Evolutionary conservation across 331 rosid species (phyloP), one percentile per base, ranked within the genome.

Genomic region (Pyrus hybrid): DNA sequence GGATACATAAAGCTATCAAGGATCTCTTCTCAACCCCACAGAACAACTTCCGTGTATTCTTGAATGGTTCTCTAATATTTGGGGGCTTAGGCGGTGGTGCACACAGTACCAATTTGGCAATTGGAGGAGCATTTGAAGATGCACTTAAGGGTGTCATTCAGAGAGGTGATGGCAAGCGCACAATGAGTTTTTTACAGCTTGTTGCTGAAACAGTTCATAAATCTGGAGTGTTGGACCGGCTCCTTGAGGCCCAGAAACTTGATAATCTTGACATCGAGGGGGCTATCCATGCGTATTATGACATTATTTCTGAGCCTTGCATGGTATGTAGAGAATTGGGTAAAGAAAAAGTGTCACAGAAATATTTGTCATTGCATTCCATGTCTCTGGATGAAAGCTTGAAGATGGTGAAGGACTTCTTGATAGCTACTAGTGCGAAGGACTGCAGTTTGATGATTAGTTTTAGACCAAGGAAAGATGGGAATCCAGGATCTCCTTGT

Each of bases 391-490:
- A 87, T 80, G 94, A 88, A 84, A 91, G 89, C 80, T 72, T 90
- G 88, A 93, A 80, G 77, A 82, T 81, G 51, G 91, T 95, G 73
- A 89, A 83, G 88, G 80, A 92, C 84, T 92, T 85, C 81, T 73
- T 90, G 80, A 88, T 88, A 78, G 97, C 93, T 72, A 82, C 99
- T 78, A 90, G 93, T n/a, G 92, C 93, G 17, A 95, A 92, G 82
- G 97, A 92, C 89, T 95, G 93, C 82, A 95, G 99, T 87, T 83
- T 92, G 86, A 88, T 89, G 86, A 76, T 95, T 70, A 80, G 91
- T 80, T 95, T 95, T 72, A 89, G 88, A 85, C 91, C 83, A 62
- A 80, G 82, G 80, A 80, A 75, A 80, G 83, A 68, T 47, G 87
- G 82, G 62, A 82, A 71, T 67, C 75, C 76, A 58, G 89, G 74